Percentiles rank a stretch among this genome's conserved stretches.
Evolutionary conservation across 371 early-diverging fungal species (phyloP).

Genomic region (Funneliformis caledonium): DNA sequence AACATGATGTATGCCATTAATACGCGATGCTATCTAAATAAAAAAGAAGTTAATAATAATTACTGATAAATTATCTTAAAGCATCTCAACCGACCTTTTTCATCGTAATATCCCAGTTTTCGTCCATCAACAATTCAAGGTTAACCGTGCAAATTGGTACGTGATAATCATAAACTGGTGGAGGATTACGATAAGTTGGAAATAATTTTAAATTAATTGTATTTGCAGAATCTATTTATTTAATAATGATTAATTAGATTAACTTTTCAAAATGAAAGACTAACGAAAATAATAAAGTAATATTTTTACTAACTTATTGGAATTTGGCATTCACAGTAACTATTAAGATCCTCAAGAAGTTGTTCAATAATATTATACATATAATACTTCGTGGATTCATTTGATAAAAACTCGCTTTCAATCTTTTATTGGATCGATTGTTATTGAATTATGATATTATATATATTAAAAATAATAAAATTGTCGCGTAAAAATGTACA

Average conservation of each 20-base stretch:
- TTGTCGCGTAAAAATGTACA: background rate
- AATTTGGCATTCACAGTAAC: conserved; percentile 86
- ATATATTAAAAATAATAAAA: background rate
- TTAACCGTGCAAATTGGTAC: conserved; percentile 82
- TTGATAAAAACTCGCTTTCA: conserved; percentile 73
- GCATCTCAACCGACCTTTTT: conserved; percentile 54
- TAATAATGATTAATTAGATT: background rate
- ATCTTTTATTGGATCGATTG: conserved; percentile 48
- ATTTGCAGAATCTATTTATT: conserved; percentile 57
- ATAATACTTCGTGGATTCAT: conserved; percentile 43
- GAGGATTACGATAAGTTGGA: conserved; percentile 78
- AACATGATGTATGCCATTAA: conserved; percentile 81
- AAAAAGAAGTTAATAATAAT: background rate
- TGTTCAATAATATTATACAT: conserved; percentile 86
- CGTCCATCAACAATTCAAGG: conserved; percentile 66
- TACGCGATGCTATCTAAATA: conserved; percentile 54
- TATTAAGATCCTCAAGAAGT: conserved; percentile 82
- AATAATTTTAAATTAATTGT: conserved; percentile 86
- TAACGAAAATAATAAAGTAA: background rate
- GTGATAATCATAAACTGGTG: conserved; percentile 76
- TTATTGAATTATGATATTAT: conserved; percentile 14
- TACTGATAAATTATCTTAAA: background rate
- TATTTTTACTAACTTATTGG: conserved; percentile 70
- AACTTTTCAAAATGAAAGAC: background rate
- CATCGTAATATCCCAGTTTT: conserved; percentile 86